Conservation (phyloP, 2,329 filamentous ascomycete genomes). For the Fusarium ramigenum region DNA sequence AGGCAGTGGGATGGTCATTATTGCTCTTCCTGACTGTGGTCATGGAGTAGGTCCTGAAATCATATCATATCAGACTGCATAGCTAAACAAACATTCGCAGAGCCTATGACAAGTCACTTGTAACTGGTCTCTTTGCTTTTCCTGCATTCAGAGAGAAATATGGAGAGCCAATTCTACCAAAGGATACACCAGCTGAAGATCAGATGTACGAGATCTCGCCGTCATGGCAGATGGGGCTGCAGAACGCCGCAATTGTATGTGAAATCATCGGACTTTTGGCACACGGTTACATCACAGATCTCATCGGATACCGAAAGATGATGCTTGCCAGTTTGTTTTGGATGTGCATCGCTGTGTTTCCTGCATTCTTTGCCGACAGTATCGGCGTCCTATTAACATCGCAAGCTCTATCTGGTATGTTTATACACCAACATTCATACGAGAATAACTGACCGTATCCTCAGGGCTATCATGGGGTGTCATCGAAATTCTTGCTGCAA, state of each 20-base stretch:
- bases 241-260: conserved; percentile 33
- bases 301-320: conserved; percentile 50
- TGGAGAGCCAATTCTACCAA: not conserved
- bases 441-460: not conserved
- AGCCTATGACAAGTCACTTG: conserved; percentile 37
- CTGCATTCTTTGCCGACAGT: conserved; percentile 50
- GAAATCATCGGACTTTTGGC: conserved; percentile 51
- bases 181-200: conserved; percentile 24
- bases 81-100: conserved; percentile 3
- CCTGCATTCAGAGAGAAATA: conserved; percentile 39
- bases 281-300: conserved; percentile 53
- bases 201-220: conserved; percentile 50
- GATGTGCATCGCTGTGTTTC: conserved; percentile 51
- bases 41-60: conserved; percentile 30
- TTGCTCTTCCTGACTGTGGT: conserved; percentile 39
- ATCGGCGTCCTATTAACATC: conserved; percentile 47
- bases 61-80: not conserved
- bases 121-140: conserved; percentile 36
- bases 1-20: conserved; percentile 39
- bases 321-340: conserved; percentile 49
- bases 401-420: conserved; percentile 46
- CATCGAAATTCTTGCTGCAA: conserved; percentile 50
- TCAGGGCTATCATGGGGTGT: conserved; percentile 47
- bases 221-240: conserved; percentile 37
- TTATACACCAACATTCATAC: not conserved